Conservation (phyloP, 306 rosid genomes). For the Mimosa bimucronata region DNA sequence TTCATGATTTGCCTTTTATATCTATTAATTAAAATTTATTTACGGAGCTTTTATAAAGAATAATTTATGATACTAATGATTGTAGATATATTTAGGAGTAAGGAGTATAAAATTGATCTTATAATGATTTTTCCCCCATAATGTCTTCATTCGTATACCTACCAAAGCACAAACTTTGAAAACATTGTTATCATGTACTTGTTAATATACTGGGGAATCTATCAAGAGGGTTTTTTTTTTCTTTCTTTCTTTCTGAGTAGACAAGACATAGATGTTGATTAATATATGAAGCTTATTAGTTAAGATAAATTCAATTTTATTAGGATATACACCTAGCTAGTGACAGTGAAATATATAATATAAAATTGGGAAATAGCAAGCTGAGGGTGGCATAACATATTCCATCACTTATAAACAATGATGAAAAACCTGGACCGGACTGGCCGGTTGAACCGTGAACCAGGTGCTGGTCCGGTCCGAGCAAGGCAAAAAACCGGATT, state of each 20-base stretch:
- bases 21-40: too few relatives aligned
- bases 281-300: neutral
- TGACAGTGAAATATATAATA: slow-evolving; percentile 34
- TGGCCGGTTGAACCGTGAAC: too few relatives aligned
- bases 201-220: neutral
- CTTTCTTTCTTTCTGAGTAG: neutral
- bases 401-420: too few relatives aligned
- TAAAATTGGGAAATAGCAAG: slow-evolving; percentile 5
- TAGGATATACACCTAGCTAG: neutral
- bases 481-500: too few relatives aligned
- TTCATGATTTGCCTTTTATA: too few relatives aligned
- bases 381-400: slow-evolving; percentile 51
- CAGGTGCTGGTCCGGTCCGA: too few relatives aligned
- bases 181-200: slow-evolving; percentile 5
- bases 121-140: too few relatives aligned
- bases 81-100: too few relatives aligned
- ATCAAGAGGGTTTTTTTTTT: neutral
- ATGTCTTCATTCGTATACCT: slow-evolving; percentile 4
- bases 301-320: slow-evolving; percentile 9
- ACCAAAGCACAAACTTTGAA: neutral
- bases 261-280: slow-evolving; percentile 1
- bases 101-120: too few relatives aligned
- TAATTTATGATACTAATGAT: too few relatives aligned
- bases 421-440: too few relatives aligned
- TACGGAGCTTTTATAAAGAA: too few relatives aligned